Percentiles rank a stretch among this genome's conserved stretches.
These are phyloP conservation scores for Amphicarpaea edgeworthii DNA, from an alignment of 306 rosid genomes.

Conservation along the genomic window DNA sequence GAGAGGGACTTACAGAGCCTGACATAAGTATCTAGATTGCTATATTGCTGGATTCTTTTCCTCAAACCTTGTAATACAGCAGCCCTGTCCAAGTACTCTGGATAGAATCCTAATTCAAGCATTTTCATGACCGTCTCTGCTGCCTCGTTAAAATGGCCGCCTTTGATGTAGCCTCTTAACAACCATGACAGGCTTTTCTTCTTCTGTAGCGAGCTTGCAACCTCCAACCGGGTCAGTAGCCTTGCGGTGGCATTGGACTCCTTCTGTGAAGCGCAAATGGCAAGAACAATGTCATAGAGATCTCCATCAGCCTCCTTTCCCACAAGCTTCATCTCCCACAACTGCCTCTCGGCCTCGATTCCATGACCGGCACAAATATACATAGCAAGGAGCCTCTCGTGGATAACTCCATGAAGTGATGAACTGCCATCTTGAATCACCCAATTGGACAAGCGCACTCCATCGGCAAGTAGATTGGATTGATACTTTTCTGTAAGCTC, in stretches of 20 bases:
- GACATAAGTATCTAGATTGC: slow-evolving; percentile 67
- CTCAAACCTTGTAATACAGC: slow-evolving; percentile 88
- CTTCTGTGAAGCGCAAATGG: slow-evolving; percentile 92
- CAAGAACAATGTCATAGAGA: slow-evolving; percentile 89
- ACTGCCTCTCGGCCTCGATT: slow-evolving; percentile 90
- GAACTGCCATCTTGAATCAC: slow-evolving; percentile 70
- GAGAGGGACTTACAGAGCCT: slow-evolving; percentile 84
- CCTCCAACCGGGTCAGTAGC: slow-evolving; percentile 75
- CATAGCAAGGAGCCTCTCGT: slow-evolving; percentile 98
- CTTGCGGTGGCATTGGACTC: slow-evolving; percentile 68
- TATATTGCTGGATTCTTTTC: slow-evolving; percentile 71
- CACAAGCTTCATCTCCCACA: slow-evolving; percentile 94
- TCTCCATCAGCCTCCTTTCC: slow-evolving; percentile 90
- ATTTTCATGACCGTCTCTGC: slow-evolving; percentile 84
- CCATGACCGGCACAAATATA: slow-evolving; percentile 92
- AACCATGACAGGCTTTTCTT: slow-evolving; percentile 92
- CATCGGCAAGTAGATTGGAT: slow-evolving; percentile 77
- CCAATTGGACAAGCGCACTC: slow-evolving; percentile 80
- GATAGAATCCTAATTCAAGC: slow-evolving; percentile 77
- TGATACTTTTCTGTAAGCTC: slow-evolving; percentile 75
- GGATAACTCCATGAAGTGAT: slow-evolving; percentile 70
- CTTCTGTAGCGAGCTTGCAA: slow-evolving; percentile 65
- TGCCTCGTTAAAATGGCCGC: slow-evolving; percentile 86
- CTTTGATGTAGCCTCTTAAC: slow-evolving; percentile 90
- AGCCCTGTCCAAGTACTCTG: slow-evolving; percentile 82